Base-by-base conservation (phyloP, 208 protist genomes). In the Wallacemonas sp. region DNA sequence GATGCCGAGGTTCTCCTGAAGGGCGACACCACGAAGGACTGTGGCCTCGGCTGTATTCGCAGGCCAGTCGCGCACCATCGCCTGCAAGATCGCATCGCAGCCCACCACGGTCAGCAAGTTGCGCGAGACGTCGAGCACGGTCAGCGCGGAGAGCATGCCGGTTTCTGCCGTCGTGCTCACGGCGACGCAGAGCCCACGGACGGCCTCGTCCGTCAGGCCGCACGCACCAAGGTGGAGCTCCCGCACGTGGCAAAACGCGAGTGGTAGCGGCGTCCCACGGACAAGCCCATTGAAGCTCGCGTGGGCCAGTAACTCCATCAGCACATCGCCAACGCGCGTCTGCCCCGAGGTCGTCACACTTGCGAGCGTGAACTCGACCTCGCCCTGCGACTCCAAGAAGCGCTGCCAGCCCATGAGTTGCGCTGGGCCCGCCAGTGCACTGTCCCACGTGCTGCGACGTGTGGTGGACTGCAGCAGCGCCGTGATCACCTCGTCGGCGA, bases 301-400 rank as follows among this genome's bases (percentile, higher is more conserved):
- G 57, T 94, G 80, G 8, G 88, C 83, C 33, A 90, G 55, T 4
- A 94, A 46, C 71, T 92, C 85, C 57, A 72, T 77, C 2, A 87
- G 26, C 29, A 92, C 74, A 55, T 87, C 78, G 33, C 88, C 88
- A 17, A 90, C 75, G 27, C 76, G 81, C n/a, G 79, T 75, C 56
- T 94, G 88, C 11, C 62, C 19, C 16, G 33, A 72, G 38, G 76
- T 43, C 2, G 70, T 61, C 29, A 72, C 58, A 32, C 30, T 70
- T n/a, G 81, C 54, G 12, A 90, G 48, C 26, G 61, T 64, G 48
- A 94, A 91, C 57, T 81, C 70, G 36, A 60, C 38, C 34, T 52
- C 72, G 24, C 71, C 73, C 46, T 74, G 55, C 33, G 69, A 33
- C 57, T 81, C 72, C 6, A 68, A 48, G 38, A 71, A 65, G 30